These are phyloP conservation scores for Fagus crenata DNA, from an alignment of 306 rosid genomes.

Conservation along the genomic window DNA sequence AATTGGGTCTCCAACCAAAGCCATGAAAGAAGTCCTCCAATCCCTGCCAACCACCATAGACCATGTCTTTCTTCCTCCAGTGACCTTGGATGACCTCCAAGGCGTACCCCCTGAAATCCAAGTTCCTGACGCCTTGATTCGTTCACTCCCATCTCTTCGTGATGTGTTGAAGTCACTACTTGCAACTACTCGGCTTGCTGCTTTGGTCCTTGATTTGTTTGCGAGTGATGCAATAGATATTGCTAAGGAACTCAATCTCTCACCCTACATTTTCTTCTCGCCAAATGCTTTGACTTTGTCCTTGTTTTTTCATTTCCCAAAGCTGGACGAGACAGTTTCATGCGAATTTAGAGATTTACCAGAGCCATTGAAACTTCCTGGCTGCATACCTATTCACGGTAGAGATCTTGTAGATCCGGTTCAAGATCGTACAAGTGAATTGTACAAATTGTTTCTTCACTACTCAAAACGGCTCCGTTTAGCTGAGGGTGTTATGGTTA, in stretches of 20 bases:
- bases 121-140: constrained; percentile 20
- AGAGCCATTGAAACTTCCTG: constrained; percentile 29
- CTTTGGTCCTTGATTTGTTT: constrained; percentile 27
- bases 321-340: constrained; percentile 22
- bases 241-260: constrained; percentile 33
- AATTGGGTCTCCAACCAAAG: constrained; percentile 28
- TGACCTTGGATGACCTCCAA: constrained; percentile 23
- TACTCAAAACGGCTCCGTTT: constrained; percentile 21
- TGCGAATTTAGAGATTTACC: constrained; percentile 30
- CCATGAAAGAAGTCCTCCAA: constrained; percentile 37
- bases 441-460: constrained; percentile 26
- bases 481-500: constrained; percentile 34
- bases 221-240: constrained; percentile 24
- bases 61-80: constrained; percentile 37
- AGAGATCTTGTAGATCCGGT: constrained; percentile 31
- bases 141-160: constrained; percentile 29
- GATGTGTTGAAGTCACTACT: neutral
- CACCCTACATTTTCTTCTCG: constrained; percentile 33
- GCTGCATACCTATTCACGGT: constrained; percentile 27
- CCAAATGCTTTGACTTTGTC: constrained; percentile 26
- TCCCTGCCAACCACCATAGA: constrained; percentile 32
- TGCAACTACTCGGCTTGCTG: constrained; percentile 17
- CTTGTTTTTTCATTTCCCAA: constrained; percentile 27
- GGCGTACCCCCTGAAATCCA: neutral
- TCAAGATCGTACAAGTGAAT: constrained; percentile 28